Percentiles rank a stretch among this genome's conserved stretches.
These are phyloP conservation scores for Psidium friedrichsthalianum DNA, from an alignment of 345 rosid species.

Conservation along the genomic window DNA sequence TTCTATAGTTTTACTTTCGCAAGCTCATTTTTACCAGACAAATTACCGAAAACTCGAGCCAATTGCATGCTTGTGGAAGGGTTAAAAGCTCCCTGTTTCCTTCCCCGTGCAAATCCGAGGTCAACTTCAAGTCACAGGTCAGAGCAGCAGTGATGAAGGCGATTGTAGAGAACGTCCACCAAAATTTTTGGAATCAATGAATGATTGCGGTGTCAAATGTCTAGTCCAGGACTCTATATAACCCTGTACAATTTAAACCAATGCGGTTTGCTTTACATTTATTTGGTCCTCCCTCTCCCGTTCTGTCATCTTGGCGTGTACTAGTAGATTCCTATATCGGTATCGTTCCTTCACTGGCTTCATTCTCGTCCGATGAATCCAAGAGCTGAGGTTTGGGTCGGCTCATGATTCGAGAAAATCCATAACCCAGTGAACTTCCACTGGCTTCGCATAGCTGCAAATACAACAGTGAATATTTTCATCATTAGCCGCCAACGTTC, in stretches of 20 bases:
- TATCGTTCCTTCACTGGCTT: conserved; percentile 60
- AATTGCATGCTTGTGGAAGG: background rate
- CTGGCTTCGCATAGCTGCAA: conserved; percentile 73
- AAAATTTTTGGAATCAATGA: background rate
- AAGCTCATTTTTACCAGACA: no score
- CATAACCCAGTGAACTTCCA: conserved; percentile 95
- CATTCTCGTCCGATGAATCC: conserved; percentile 68
- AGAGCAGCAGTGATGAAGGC: background rate
- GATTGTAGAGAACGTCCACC: background rate
- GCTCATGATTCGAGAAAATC: conserved; percentile 55
- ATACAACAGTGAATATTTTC: background rate
- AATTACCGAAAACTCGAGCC: no score
- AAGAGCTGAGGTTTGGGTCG: conserved; percentile 43
- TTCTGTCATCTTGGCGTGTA: background rate
- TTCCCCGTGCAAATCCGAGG: background rate
- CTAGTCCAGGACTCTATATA: background rate
- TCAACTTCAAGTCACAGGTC: background rate
- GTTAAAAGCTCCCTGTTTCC: background rate
- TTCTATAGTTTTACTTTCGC: no score
- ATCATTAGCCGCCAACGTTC: background rate
- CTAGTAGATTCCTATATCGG: conserved; percentile 32
- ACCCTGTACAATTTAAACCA: background rate
- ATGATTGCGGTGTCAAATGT: background rate
- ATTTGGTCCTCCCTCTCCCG: background rate
- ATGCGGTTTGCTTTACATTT: background rate